Percentiles rank a stretch among this genome's conserved stretches.
Evolutionary conservation across 352 stramenopile genomes (phyloP).

Genomic region (Pythium scleroteichum): DNA sequence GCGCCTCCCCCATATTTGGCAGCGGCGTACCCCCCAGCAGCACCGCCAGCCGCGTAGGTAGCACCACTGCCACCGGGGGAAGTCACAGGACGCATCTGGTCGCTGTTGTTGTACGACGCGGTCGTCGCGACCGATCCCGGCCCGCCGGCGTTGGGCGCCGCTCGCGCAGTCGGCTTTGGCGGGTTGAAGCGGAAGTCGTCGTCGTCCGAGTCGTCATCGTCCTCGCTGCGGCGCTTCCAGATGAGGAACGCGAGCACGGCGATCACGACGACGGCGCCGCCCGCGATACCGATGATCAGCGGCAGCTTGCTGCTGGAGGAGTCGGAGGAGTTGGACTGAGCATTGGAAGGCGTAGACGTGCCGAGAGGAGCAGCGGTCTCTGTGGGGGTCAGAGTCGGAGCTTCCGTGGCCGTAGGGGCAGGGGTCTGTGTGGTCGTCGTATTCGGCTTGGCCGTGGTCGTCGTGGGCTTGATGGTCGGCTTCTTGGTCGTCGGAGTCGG

Average conservation of each 20-base stretch:
- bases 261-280: constrained; percentile 38
- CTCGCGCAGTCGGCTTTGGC: constrained; percentile 18
- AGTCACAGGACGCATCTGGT: constrained; percentile 9
- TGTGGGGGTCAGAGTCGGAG: constrained; percentile 18
- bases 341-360: constrained; percentile 35
- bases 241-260: constrained; percentile 59
- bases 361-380: constrained; percentile 9
- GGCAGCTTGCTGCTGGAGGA: constrained; percentile 38
- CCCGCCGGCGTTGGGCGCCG: not conserved
- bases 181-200: constrained; percentile 39
- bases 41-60: constrained; percentile 1
- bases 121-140: constrained; percentile 11
- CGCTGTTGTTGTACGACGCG: constrained; percentile 24
- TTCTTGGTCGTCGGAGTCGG: constrained; percentile 24
- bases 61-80: constrained; percentile 10
- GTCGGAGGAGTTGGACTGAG: constrained; percentile 26
- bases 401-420: constrained; percentile 23
- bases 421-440: constrained; percentile 28
- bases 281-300: constrained; percentile 55
- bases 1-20: constrained; percentile 9
- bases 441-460: constrained; percentile 26
- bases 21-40: constrained; percentile 9
- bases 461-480: constrained; percentile 29
- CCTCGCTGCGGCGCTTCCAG: constrained; percentile 56
- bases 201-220: constrained; percentile 66